A percentile compares a stretch with the other conserved stretches of the same genome.
These are phyloP conservation scores for Guyanaporus albipodus DNA, from an alignment of 768 basidiomycete species.

Conservation along the genomic window DNA sequence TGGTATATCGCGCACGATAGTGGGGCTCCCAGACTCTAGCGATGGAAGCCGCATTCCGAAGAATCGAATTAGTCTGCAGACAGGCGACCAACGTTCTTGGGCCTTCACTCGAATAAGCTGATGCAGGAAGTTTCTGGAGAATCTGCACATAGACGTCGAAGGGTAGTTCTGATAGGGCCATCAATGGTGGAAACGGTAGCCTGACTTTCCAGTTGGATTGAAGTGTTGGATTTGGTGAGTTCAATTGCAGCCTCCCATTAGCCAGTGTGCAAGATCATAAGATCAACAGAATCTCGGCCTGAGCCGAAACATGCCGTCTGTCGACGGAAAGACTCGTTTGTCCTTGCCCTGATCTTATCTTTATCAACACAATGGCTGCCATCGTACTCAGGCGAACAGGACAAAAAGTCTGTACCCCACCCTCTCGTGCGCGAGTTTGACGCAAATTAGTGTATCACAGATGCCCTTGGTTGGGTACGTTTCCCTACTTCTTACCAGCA, in stretches of 20 bases:
- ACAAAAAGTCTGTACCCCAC: slow-evolving; percentile 42
- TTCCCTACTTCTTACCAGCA: slow-evolving; percentile 3
- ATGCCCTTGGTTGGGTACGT: slow-evolving; percentile 68
- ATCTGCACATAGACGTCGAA: slow-evolving; percentile 37
- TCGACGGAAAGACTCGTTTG: no score
- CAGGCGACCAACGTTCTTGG: slow-evolving; percentile 39
- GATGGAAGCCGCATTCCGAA: slow-evolving; percentile 43
- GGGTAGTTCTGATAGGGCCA: slow-evolving; percentile 26
- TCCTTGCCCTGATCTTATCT: slow-evolving; percentile 4
- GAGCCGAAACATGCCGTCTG: no score
- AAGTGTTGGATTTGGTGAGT: no score
- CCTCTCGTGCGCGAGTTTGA: not conserved
- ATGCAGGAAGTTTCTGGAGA: slow-evolving; percentile 33
- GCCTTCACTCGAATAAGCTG: slow-evolving; percentile 17
- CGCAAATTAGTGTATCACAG: slow-evolving; percentile 31
- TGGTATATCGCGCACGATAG: slow-evolving; percentile 47
- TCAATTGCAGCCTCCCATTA: no score
- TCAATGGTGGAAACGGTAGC: slow-evolving; percentile 1
- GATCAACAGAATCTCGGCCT: no score
- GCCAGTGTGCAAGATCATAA: slow-evolving; percentile 11
- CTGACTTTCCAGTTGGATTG: not conserved
- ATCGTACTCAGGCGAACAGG: slow-evolving; percentile 56
- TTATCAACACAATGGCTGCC: slow-evolving; percentile 41
- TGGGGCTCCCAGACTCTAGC: slow-evolving; percentile 49
- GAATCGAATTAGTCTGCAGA: slow-evolving; percentile 33